Evolutionary conservation across 768 basidiomycete species (phyloP), one percentile per base, ranked within the genome.

Genomic region (Mycena crocata): DNA sequence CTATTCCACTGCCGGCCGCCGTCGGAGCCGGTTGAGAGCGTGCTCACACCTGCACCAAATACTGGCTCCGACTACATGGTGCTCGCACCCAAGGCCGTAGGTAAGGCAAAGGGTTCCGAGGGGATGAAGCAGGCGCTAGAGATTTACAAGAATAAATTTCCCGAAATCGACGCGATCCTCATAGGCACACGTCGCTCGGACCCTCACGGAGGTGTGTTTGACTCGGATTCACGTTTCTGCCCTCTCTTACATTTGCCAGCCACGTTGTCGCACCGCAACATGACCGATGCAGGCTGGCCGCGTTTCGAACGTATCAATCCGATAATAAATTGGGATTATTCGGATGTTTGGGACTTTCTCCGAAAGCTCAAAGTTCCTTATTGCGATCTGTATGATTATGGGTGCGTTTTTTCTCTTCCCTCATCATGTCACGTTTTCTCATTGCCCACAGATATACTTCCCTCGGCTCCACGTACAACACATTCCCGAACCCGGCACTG

Each of bases 301-400:
- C 72, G 76, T 6, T 95, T 95, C 71, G 91, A 95, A 75, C 89
- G 98, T 23, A 87, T 99, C 23, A 96, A 99, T 75, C 98, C 98
- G 0, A 92, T 99, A 72, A 93, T 99, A 62, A 91, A 98, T 75
- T 99, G 98, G 98, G 84, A 89, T 1, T 99, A 99, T 78, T 76
- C 79, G 13, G 89, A 96, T 68, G 89, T 99, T 6, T 99, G 98
- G 98, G 80, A 81, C 3, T 99, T 96, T 80, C 82, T 99, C 46
- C 84, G 89, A 21, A 79, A 81, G 55, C 79, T 96, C 23, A 76
- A 89, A 4, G 88, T 99, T 6, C 93, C 93, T 2, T 99, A 96
- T 76, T 99, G 98, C 76, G 75, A 77, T 39, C 76, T 99, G 45
- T 99, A 99, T 73, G 95, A 99, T 72, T 84, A 93, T 79, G 98